Conservation (phyloP, 345 rosid species). For the Corchorus capsularis region DNA sequence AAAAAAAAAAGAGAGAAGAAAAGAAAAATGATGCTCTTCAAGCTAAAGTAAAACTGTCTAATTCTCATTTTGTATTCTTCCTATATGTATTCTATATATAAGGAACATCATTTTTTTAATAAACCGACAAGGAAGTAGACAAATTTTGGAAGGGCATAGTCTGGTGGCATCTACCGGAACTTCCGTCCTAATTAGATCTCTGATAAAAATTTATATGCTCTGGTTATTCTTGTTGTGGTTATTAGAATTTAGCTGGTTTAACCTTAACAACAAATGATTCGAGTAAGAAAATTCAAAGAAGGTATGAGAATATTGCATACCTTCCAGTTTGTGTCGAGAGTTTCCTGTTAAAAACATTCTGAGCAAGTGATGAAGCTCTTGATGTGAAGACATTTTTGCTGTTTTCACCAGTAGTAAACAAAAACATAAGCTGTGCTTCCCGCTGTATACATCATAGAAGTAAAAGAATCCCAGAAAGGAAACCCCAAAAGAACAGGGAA, state of each 20-base stretch:
- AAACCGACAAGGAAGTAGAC: background rate
- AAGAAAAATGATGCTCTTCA: background rate
- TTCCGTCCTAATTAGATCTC: background rate
- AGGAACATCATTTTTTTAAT: background rate
- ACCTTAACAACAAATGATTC: background rate
- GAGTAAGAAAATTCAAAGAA: too few species aligned
- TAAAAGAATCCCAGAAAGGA: background rate
- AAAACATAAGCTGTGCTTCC: background rate
- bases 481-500: background rate
- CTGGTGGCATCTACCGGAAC: background rate
- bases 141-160: background rate
- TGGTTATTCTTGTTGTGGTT: background rate
- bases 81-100: background rate
- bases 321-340: conserved; percentile 15
- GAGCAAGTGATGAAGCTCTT: conserved; percentile 15
- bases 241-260: background rate
- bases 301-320: background rate
- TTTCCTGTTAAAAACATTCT: conserved; percentile 2
- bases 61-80: background rate
- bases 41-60: background rate
- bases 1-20: too few species aligned
- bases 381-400: background rate
- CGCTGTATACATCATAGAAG: background rate
- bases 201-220: background rate
- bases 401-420: background rate